Evolutionary conservation across 345 rosid species (phyloP).

Genomic region (Lenwebbia sp.): DNA sequence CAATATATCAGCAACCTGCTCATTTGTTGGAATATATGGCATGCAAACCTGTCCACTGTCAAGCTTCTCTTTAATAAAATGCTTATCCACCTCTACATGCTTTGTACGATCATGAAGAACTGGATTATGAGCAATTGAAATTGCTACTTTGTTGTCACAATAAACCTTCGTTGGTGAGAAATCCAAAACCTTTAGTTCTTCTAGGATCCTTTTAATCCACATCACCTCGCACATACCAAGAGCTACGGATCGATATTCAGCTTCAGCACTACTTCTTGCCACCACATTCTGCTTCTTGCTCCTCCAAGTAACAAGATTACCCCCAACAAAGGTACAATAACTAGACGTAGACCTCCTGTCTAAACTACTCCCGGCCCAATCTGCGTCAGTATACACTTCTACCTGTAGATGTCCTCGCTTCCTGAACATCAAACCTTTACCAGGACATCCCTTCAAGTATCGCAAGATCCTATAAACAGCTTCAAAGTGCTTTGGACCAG

Average conservation of each 20-base stretch:
- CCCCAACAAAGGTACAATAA: neutral
- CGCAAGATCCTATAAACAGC: neutral
- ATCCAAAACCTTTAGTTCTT: no score
- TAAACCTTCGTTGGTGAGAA: no score
- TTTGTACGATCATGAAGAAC: no score
- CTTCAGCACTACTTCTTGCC: neutral
- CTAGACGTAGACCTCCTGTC: neutral
- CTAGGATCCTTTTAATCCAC: no score
- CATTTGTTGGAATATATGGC: no score
- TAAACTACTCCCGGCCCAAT: neutral
- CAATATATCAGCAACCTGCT: no score
- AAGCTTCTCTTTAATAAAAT: no score
- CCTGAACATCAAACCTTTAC: neutral
- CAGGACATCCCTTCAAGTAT: neutral
- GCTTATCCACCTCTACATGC: no score
- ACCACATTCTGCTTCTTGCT: neutral
- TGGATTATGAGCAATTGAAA: no score
- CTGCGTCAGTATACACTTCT: neutral
- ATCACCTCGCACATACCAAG: no score
- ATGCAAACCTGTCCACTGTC: no score
- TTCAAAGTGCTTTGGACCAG: neutral
- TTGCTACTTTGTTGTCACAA: no score
- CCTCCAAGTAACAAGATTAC: neutral
- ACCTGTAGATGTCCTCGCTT: neutral
- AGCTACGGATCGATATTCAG: neutral